Evolutionary conservation across 73 alveolate species (phyloP).

Genomic region (Tetrahymena malaccensis): DNA sequence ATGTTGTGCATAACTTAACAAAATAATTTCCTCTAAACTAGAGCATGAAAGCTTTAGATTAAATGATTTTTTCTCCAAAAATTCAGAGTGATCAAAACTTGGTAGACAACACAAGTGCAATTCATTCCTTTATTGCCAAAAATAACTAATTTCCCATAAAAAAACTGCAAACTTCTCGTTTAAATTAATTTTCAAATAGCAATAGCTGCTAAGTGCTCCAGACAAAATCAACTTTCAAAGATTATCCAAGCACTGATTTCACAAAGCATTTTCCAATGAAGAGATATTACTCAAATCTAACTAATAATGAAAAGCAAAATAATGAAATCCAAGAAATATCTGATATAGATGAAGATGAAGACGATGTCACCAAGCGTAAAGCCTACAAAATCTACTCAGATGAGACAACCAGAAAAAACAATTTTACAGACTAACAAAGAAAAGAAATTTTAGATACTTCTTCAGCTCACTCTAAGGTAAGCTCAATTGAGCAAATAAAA

Average conservation of each 20-base stretch:
- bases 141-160: neutral
- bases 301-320: neutral
- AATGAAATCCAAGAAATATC: neutral
- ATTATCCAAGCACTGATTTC: neutral
- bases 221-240: neutral
- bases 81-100: neutral
- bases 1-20: neutral
- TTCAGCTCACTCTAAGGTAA: neutral
- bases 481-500: neutral
- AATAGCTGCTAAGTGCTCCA: neutral
- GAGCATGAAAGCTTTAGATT: neutral
- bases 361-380: neutral
- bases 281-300: neutral
- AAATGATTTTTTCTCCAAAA: neutral
- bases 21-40: neutral
- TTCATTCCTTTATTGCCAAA: neutral
- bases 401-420: neutral
- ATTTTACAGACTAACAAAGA: neutral
- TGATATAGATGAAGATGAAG: neutral
- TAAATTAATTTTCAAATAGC: neutral
- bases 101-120: neutral
- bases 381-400: neutral
- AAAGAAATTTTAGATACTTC: neutral
- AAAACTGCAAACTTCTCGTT: neutral
- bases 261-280: neutral